Conservation (phyloP, 495 filamentous ascomycete species). For the Aspergillus affinis region DNA sequence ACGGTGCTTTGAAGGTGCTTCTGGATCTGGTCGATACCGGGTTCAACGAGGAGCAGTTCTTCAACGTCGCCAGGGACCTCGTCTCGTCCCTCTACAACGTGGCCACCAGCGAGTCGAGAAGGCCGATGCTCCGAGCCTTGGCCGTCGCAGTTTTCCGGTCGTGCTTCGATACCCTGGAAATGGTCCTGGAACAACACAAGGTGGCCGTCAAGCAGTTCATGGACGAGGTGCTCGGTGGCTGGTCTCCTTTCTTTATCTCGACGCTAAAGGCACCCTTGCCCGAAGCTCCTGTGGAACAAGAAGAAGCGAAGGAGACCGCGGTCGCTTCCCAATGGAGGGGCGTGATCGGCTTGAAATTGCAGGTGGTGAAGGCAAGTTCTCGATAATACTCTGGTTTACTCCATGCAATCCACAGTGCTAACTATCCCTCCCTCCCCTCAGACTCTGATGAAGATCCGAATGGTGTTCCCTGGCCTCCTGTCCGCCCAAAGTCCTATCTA, state of each 20-base stretch:
- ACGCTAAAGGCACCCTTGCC: slow-evolving; percentile 72
- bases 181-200: slow-evolving; percentile 89
- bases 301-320: slow-evolving; percentile 50
- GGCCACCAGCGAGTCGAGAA: slow-evolving; percentile 70
- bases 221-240: slow-evolving; percentile 74
- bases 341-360: slow-evolving; percentile 80
- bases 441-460: slow-evolving; percentile 86
- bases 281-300: slow-evolving; percentile 54
- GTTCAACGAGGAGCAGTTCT: slow-evolving; percentile 92
- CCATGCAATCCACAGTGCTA: neutral
- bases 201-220: slow-evolving; percentile 82
- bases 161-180: slow-evolving; percentile 92
- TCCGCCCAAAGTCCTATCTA: slow-evolving; percentile 73
- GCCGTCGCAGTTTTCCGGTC: slow-evolving; percentile 85
- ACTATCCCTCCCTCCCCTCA: slow-evolving; percentile 30
- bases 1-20: slow-evolving; percentile 86
- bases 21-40: slow-evolving; percentile 88
- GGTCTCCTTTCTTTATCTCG: slow-evolving; percentile 83
- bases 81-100: slow-evolving; percentile 80
- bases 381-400: neutral
- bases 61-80: slow-evolving; percentile 77
- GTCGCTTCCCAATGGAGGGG: slow-evolving; percentile 65
- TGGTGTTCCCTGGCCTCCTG: slow-evolving; percentile 78
- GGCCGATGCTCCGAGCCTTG: slow-evolving; percentile 71
- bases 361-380: slow-evolving; percentile 77